Evolutionary conservation across 2,329 filamentous ascomycete genomes (phyloP).

Genomic region (Fusarium nematophilum): DNA sequence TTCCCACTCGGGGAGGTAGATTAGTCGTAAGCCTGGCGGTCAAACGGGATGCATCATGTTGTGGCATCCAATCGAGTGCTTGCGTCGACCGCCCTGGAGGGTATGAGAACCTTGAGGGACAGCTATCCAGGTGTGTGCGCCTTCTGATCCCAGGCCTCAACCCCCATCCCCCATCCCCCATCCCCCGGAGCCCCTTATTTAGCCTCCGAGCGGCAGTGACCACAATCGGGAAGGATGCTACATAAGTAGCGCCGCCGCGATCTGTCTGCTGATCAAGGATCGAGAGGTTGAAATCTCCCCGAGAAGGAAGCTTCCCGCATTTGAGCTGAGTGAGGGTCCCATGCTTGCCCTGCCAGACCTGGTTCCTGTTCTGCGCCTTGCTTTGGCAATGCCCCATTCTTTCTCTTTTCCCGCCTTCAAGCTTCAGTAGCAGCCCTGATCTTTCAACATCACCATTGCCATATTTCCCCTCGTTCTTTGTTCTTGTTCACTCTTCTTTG

Average conservation of each 20-base stretch:
- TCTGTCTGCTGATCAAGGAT: neutral
- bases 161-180: too few relatives aligned
- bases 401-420: conserved; percentile 5
- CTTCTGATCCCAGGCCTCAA: conserved; percentile 26
- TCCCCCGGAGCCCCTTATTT: conserved; percentile 1
- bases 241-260: neutral
- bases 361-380: conserved; percentile 4
- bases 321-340: neutral
- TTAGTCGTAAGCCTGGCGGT: conserved; percentile 34
- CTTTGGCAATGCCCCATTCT: conserved; percentile 17
- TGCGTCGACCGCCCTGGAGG: conserved; percentile 8
- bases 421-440: neutral
- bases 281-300: conserved; percentile 10
- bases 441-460: conserved; percentile 5
- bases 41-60: conserved; percentile 15
- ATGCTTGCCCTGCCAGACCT: neutral
- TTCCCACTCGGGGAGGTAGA: conserved; percentile 7
- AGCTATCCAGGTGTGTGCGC: conserved; percentile 25
- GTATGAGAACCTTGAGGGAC: conserved; percentile 46
- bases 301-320: conserved; percentile 17
- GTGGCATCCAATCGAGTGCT: conserved; percentile 32
- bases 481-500: neutral
- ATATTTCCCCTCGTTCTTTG: conserved; percentile 6
- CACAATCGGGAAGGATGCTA: neutral
- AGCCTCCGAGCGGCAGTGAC: neutral